Evolutionary conservation across 345 rosid species (phyloP).

Genomic region (Eucalyptus marginata): DNA sequence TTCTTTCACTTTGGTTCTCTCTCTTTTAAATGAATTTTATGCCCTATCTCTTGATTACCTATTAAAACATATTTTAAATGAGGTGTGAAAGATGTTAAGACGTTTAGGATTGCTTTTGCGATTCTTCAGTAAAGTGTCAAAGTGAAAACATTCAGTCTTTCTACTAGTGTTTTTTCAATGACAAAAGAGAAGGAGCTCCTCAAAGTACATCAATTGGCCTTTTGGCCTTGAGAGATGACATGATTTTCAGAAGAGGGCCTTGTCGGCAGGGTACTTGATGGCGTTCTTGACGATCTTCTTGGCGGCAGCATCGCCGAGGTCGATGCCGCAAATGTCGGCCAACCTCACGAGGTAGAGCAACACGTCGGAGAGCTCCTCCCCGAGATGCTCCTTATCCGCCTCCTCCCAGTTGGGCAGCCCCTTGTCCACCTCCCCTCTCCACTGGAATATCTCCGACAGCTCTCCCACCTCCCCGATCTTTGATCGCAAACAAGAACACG

Average conservation of each 20-base stretch:
- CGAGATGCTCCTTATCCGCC: slow-evolving; percentile 72
- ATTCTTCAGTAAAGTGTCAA: neutral
- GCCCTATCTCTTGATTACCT: neutral
- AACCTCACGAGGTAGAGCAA: slow-evolving; percentile 82
- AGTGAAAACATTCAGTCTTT: neutral
- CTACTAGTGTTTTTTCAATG: neutral
- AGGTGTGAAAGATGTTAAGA: neutral
- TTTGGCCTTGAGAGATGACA: neutral
- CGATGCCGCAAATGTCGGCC: slow-evolving; percentile 72
- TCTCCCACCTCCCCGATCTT: slow-evolving; percentile 97
- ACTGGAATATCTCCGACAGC: slow-evolving; percentile 87
- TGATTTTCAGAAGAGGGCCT: neutral
- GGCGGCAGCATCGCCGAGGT: slow-evolving; percentile 70
- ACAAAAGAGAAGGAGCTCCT: neutral
- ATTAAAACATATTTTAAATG: neutral
- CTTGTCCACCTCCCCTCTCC: slow-evolving; percentile 90
- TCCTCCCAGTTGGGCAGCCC: slow-evolving; percentile 86
- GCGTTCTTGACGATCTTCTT: slow-evolving; percentile 74
- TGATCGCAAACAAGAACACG: neutral
- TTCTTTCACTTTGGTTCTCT: neutral
- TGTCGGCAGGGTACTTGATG: slow-evolving; percentile 50
- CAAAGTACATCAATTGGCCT: neutral
- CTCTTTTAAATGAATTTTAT: neutral
- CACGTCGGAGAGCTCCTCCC: slow-evolving; percentile 91
- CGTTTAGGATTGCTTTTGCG: neutral